These are phyloP conservation scores for Curvularia sp. DNA, from an alignment of 2,329 filamentous ascomycete species.

Conservation along the genomic window DNA sequence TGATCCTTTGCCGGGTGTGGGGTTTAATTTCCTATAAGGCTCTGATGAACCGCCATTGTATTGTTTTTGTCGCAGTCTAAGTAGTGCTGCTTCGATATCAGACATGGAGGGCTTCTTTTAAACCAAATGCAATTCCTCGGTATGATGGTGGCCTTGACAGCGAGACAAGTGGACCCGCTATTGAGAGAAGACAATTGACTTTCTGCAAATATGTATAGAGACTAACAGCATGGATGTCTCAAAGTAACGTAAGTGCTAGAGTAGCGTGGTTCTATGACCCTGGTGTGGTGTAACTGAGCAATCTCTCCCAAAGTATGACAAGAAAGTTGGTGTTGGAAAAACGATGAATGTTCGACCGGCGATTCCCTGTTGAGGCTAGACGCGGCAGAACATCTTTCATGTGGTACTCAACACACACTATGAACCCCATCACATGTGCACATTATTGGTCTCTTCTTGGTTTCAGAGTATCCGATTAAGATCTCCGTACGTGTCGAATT, in stretches of 20 bases:
- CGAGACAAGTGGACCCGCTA: not conserved
- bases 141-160: not conserved
- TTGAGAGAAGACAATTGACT: not conserved
- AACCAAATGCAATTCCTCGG: not conserved
- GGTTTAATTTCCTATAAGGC: slow-evolving; percentile 22
- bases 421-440: not conserved
- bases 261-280: too few relatives aligned
- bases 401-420: not conserved
- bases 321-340: not conserved
- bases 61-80: slow-evolving; percentile 17
- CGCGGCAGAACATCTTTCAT: slow-evolving; percentile 12
- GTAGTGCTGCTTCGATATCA: slow-evolving; percentile 23
- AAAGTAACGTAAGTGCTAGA: not conserved
- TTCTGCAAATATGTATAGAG: not conserved
- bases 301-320: not conserved
- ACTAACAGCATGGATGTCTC: not conserved
- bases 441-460: not conserved
- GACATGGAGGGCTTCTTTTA: slow-evolving; percentile 17
- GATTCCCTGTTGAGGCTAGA: slow-evolving; percentile 22
- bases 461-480: not conserved
- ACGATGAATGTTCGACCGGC: slow-evolving; percentile 7
- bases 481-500: slow-evolving; percentile 11
- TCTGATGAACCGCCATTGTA: slow-evolving; percentile 2
- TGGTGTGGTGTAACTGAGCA: not conserved
- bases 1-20: slow-evolving; percentile 23